Conservation (phyloP, 1,284 basidiomycete species). For the Ceratobasidium theobromae region DNA sequence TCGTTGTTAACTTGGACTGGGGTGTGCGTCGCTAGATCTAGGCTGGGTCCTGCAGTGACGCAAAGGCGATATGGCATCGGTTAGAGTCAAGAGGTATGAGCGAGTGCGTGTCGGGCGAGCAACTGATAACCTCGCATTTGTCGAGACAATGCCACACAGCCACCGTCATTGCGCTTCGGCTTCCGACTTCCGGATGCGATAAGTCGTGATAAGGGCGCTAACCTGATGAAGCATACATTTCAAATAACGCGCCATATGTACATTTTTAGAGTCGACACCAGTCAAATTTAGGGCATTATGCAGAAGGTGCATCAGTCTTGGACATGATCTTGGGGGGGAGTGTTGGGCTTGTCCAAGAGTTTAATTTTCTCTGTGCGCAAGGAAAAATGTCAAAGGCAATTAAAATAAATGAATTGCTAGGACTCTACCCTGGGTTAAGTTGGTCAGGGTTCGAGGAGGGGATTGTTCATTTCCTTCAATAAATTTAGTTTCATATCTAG, state of each 20-base stretch:
- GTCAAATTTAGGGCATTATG: not conserved
- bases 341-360: slow-evolving; percentile 8
- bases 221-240: not conserved
- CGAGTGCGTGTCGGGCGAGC: not conserved
- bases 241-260: not conserved
- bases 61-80: slow-evolving; percentile 18
- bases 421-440: slow-evolving; percentile 68
- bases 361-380: not conserved
- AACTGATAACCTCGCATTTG: not conserved
- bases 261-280: not conserved
- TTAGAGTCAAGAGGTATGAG: not conserved
- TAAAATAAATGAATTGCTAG: not conserved
- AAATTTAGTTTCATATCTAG: slow-evolving; percentile 63
- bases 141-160: no score
- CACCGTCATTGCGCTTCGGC: no score
- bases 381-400: no score
- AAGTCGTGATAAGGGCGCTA: not conserved
- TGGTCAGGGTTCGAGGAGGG: not conserved
- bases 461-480: not conserved
- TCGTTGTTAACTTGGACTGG: slow-evolving; percentile 30
- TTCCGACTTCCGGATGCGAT: no score
- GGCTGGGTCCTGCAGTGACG: slow-evolving; percentile 29
- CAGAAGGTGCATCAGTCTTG: not conserved
- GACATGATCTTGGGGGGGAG: no score
- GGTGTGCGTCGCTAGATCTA: slow-evolving; percentile 22